Evolutionary conservation across 23 red algal species (phyloP).

Genomic region (Gracilaria caudata): DNA sequence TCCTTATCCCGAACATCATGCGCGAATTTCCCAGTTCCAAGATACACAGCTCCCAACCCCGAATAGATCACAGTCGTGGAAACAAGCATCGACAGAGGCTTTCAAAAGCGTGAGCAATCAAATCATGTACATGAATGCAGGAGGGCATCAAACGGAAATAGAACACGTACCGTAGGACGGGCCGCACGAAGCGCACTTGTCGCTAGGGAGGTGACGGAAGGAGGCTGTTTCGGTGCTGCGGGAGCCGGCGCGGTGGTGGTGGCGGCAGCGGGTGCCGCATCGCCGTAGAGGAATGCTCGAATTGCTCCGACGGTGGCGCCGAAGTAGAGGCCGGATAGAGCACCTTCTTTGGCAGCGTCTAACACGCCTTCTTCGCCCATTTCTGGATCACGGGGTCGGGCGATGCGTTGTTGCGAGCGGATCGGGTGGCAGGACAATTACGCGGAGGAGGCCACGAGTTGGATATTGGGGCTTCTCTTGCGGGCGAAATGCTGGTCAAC

Average conservation of each 20-base stretch:
- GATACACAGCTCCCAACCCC: conserved; percentile 41
- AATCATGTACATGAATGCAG: neutral
- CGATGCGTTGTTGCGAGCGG: neutral
- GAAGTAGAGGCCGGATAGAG: neutral
- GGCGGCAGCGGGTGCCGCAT: neutral
- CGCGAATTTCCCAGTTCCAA: conserved; percentile 1
- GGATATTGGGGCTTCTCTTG: no score
- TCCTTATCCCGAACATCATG: conserved; percentile 23
- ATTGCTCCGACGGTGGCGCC: conserved; percentile 1
- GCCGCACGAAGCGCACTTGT: neutral
- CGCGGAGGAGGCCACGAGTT: neutral
- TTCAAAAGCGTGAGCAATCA: conserved; percentile 14
- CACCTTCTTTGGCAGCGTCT: conserved; percentile 18
- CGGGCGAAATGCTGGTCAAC: no score
- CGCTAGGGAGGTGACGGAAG: neutral
- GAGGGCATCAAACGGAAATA: neutral
- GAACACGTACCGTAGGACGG: neutral
- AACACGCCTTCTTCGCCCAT: conserved; percentile 24
- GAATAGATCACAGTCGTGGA: conserved; percentile 46
- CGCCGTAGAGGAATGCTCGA: conserved; percentile 1
- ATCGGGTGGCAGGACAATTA: neutral
- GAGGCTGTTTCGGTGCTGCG: neutral
- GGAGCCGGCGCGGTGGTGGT: neutral
- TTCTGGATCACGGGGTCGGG: neutral
- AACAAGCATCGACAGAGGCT: conserved; percentile 16